phyloP scores from a whole-genome alignment of 2,329 filamentous ascomycete species.

The Ascosphaera apis region DNA sequence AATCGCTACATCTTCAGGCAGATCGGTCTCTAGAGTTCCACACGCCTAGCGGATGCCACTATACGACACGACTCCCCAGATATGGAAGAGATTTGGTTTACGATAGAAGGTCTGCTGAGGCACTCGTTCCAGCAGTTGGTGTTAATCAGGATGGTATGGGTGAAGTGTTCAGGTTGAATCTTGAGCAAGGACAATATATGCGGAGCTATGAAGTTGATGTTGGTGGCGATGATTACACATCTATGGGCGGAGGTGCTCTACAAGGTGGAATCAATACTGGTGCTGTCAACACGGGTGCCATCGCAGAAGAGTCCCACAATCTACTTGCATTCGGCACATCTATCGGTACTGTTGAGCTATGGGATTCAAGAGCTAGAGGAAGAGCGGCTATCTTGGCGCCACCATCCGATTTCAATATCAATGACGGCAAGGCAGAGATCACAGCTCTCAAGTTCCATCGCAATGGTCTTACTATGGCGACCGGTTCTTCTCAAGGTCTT shows the following conservation, averaged over 20 bases:
- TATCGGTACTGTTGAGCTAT: conserved; percentile 88
- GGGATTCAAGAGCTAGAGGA: conserved; percentile 69
- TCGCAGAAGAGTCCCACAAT: conserved; percentile 76
- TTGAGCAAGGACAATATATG: conserved; percentile 86
- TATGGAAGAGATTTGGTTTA: conserved; percentile 83
- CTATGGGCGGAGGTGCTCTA: conserved; percentile 44
- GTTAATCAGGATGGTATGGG: conserved; percentile 67
- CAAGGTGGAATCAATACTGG: conserved; percentile 74
- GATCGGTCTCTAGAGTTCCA: conserved; percentile 88
- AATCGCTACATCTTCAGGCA: conserved; percentile 78
- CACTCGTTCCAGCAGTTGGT: conserved; percentile 67
- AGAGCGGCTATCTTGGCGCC: conserved; percentile 54
- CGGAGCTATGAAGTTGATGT: conserved; percentile 81
- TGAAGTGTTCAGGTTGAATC: conserved; percentile 78
- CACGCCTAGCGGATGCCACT: conserved; percentile 67
- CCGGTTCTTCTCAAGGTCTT: conserved; percentile 69
- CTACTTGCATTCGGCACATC: conserved; percentile 84
- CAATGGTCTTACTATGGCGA: conserved; percentile 63
- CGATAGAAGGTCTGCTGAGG: conserved; percentile 60
- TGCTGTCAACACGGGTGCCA: conserved; percentile 64
- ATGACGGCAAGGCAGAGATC: conserved; percentile 34
- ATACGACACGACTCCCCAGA: conserved; percentile 68
- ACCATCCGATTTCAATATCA: conserved; percentile 19
- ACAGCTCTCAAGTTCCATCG: conserved; percentile 72
- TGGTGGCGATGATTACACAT: conserved; percentile 52